phyloP scores from a whole-genome alignment of 257 asterid genomes.

The Solanum appendiculatum region DNA sequence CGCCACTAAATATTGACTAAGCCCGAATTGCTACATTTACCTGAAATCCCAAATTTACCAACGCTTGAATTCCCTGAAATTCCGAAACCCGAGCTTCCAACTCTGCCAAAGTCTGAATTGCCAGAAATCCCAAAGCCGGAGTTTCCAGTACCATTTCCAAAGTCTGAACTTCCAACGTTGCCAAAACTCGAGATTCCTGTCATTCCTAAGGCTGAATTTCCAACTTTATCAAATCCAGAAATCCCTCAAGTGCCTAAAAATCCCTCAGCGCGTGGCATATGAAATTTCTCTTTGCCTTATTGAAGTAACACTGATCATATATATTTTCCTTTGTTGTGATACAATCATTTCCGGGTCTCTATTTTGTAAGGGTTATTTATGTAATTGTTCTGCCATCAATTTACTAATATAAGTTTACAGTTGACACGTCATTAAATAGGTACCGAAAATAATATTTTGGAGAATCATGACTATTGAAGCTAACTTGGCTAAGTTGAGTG shows the following conservation, averaged over 20 bases:
- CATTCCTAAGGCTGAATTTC: background rate
- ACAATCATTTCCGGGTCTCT: background rate
- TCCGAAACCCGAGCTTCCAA: background rate
- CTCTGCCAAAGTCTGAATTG: conserved; percentile 2
- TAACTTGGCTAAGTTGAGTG: too few relatives aligned
- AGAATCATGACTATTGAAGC: too few relatives aligned
- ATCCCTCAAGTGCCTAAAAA: background rate
- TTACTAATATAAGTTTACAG: background rate
- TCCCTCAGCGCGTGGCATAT: background rate
- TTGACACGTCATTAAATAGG: too few relatives aligned
- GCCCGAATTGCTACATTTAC: too few relatives aligned
- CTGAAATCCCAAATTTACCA: background rate
- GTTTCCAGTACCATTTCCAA: background rate
- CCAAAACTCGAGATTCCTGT: background rate
- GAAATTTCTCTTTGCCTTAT: background rate
- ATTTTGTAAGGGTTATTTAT: background rate
- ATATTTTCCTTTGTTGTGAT: background rate
- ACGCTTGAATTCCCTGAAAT: too few relatives aligned
- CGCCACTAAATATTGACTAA: background rate
- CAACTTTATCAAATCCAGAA: background rate
- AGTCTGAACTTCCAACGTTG: background rate
- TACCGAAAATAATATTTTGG: too few relatives aligned
- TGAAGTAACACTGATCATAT: background rate
- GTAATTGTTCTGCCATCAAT: background rate
- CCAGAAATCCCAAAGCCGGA: background rate